Evolutionary conservation across 1,284 basidiomycete genomes (phyloP).

Genomic region (Apiotrichum porosum): DNA sequence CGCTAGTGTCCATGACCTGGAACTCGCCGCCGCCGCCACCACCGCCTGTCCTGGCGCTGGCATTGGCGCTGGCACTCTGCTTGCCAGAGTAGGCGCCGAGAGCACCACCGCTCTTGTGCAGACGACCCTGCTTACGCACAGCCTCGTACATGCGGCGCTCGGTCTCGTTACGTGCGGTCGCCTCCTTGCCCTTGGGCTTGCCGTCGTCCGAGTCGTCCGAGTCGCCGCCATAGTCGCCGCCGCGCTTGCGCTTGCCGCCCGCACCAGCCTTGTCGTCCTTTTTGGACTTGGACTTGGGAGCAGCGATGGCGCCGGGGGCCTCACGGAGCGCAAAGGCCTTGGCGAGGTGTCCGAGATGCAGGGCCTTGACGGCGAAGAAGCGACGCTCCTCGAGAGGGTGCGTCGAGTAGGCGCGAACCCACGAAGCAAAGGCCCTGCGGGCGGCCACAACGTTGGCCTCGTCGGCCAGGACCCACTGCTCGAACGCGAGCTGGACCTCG

Average conservation of each 20-base stretch:
- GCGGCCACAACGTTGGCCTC: slow-evolving; percentile 74
- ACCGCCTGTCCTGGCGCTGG: slow-evolving; percentile 50
- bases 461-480: slow-evolving; percentile 79
- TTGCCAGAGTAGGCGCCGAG: slow-evolving; percentile 69
- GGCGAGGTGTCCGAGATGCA: slow-evolving; percentile 94
- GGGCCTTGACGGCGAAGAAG: slow-evolving; percentile 87
- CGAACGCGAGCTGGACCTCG: slow-evolving; percentile 90
- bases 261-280: slow-evolving; percentile 7
- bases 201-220: slow-evolving; percentile 42
- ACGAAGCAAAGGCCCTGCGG: slow-evolving; percentile 81
- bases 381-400: slow-evolving; percentile 93
- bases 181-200: slow-evolving; percentile 33
- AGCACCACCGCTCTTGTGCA: slow-evolving; percentile 72
- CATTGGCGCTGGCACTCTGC: slow-evolving; percentile 52
- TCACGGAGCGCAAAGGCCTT: slow-evolving; percentile 95
- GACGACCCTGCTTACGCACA: slow-evolving; percentile 76
- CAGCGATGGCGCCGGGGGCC: slow-evolving; percentile 66
- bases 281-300: slow-evolving; percentile 23
- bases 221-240: slow-evolving; percentile 48
- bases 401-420: slow-evolving; percentile 94
- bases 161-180: slow-evolving; percentile 53
- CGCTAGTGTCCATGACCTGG: slow-evolving; percentile 67
- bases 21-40: slow-evolving; percentile 58
- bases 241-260: slow-evolving; percentile 51
- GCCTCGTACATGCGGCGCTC: slow-evolving; percentile 83